Conservation (phyloP, 345 rosid genomes). For the Pugionium dolabratum region DNA sequence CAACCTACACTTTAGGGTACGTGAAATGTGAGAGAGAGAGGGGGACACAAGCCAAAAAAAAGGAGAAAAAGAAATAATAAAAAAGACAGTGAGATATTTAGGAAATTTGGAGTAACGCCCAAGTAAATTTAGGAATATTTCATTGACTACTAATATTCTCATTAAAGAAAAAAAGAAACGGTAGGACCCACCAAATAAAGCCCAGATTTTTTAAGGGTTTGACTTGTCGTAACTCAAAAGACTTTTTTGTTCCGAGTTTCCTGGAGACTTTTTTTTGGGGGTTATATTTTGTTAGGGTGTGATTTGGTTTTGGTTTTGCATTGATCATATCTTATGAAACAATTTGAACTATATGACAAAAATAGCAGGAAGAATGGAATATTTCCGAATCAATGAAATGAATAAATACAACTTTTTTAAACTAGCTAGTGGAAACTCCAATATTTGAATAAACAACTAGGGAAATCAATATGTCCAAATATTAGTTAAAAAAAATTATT, state of each 20-base stretch:
- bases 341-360: too few species aligned
- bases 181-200: background rate
- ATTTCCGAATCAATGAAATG: too few species aligned
- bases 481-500: too few species aligned
- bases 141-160: constrained; percentile 1
- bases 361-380: too few species aligned
- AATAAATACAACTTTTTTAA: too few species aligned
- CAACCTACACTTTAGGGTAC: constrained; percentile 25
- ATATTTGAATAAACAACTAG: too few species aligned
- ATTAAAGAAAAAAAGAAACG: background rate
- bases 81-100: constrained; percentile 22
- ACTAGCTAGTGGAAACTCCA: too few species aligned
- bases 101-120: constrained; percentile 41
- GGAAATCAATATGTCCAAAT: too few species aligned
- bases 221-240: background rate
- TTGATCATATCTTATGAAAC: too few species aligned
- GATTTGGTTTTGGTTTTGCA: too few species aligned
- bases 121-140: constrained; percentile 29
- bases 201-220: background rate
- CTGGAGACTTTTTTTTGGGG: background rate
- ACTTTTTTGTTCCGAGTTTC: too few species aligned
- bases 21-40: constrained; percentile 1
- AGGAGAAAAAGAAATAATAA: background rate
- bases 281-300: too few species aligned
- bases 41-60: background rate